Conservation (phyloP, 192 early-diverging fungal species). For the Linnemannia elongata region DNA sequence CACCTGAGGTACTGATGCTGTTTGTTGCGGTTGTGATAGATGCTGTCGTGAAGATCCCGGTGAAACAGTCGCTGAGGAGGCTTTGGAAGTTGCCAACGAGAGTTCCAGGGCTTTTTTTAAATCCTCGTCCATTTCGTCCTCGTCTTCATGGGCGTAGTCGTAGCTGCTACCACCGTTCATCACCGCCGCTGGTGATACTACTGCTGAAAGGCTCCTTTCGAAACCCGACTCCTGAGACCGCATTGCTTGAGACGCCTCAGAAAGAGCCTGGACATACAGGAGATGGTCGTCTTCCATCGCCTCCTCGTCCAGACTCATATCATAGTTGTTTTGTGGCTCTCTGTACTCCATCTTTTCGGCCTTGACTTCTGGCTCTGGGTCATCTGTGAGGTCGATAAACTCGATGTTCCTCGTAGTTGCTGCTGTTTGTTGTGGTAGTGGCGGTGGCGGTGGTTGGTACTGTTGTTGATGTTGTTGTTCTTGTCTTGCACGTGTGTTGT, state of each 20-base stretch:
- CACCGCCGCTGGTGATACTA: not conserved
- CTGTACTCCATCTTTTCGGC: not conserved
- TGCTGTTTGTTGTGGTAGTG: not conserved
- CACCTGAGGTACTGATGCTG: not conserved
- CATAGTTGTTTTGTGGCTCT: not conserved
- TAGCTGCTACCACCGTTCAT: too few species aligned
- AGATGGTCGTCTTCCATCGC: not conserved
- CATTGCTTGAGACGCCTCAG: not conserved
- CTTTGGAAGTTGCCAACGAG: not conserved
- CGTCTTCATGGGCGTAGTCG: conserved; percentile 2
- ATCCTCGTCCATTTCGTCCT: conserved; percentile 31
- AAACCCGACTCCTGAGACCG: not conserved
- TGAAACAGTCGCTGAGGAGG: not conserved
- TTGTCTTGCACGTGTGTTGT: not conserved
- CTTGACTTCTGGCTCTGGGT: conserved; percentile 19
- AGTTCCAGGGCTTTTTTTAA: conserved; percentile 31
- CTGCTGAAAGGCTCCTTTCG: not conserved
- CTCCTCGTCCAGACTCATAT: not conserved
- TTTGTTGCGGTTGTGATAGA: not conserved
- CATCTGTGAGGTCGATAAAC: conserved; percentile 41
- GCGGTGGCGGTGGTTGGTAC: not conserved
- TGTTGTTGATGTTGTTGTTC: not conserved
- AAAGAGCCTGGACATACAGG: not conserved
- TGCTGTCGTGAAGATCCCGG: not conserved
- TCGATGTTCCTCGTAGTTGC: not conserved